Percentiles rank a stretch among this genome's conserved stretches.
These are phyloP conservation scores for Trichomonascus vanleenenianus DNA, from an alignment of 805 yeast species.

Conservation along the genomic window DNA sequence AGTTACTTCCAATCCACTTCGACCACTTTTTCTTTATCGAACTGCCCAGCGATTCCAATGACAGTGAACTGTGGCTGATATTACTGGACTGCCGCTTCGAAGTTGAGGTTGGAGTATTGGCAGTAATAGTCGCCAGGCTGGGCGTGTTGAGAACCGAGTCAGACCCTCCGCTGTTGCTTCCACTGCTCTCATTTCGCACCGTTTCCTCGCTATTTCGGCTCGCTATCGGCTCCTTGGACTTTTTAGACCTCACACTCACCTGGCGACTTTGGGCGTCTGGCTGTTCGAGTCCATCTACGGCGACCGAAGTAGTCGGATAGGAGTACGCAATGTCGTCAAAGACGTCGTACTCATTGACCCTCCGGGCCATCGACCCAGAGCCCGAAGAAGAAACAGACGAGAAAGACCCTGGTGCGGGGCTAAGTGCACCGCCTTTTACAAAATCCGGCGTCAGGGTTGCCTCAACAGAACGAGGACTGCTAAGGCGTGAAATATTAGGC, in stretches of 20 bases:
- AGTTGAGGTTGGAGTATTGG: background rate
- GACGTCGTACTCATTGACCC: conserved; percentile 30
- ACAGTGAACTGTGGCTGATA: background rate
- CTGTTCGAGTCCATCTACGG: conserved; percentile 7
- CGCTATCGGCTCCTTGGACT: conserved; percentile 1
- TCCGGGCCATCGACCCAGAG: conserved; percentile 4
- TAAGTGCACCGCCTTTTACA: background rate
- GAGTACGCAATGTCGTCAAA: conserved; percentile 32
- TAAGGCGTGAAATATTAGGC: conserved; percentile 1
- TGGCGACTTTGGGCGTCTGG: no score
- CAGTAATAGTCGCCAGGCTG: background rate
- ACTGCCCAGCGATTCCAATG: conserved; percentile 1
- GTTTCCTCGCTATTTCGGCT: conserved; percentile 3
- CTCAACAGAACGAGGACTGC: no score
- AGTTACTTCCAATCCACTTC: background rate
- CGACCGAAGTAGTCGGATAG: conserved; percentile 15
- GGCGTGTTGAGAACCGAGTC: background rate
- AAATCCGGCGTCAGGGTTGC: conserved; percentile 1
- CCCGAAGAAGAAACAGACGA: background rate
- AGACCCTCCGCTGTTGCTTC: background rate
- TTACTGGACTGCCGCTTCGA: background rate
- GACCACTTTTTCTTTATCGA: conserved; percentile 3
- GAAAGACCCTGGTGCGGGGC: background rate
- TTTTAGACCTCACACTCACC: no score
- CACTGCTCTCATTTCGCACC: background rate